phyloP scores from a whole-genome alignment of 306 rosid species.

The Cicer cuneatum region DNA sequence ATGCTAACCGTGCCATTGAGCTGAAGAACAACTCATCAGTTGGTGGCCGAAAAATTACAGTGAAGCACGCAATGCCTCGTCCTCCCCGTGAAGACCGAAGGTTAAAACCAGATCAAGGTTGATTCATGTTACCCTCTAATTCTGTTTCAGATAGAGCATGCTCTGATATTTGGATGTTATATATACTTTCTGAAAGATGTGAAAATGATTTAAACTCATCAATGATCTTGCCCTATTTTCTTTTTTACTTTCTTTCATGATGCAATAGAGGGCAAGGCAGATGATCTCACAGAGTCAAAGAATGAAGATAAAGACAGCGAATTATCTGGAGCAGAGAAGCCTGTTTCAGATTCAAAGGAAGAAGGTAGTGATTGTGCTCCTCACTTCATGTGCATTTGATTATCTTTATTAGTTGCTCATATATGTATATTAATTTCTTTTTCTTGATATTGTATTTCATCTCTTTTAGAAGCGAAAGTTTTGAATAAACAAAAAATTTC shows the following conservation, averaged over 20 bases:
- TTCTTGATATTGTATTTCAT: slow-evolving; percentile 40
- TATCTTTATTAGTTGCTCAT: slow-evolving; percentile 13
- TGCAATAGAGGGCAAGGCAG: slow-evolving; percentile 48
- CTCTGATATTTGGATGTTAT: slow-evolving; percentile 10
- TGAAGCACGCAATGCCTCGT: slow-evolving; percentile 88
- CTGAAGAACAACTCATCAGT: slow-evolving; percentile 70
- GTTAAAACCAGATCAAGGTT: slow-evolving; percentile 78
- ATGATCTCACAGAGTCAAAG: slow-evolving; percentile 47
- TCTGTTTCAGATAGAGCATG: slow-evolving; percentile 29
- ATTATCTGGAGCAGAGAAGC: slow-evolving; percentile 49
- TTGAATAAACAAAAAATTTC: slow-evolving; percentile 43
- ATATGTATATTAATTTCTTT: neutral
- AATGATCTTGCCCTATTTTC: slow-evolving; percentile 5
- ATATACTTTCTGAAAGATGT: slow-evolving; percentile 19
- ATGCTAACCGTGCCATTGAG: slow-evolving; percentile 85
- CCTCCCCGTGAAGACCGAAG: slow-evolving; percentile 72
- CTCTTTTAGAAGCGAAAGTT: slow-evolving; percentile 37
- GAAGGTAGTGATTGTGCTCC: slow-evolving; percentile 57
- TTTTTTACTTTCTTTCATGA: slow-evolving; percentile 34
- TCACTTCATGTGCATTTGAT: slow-evolving; percentile 20
- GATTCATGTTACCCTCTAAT: slow-evolving; percentile 38
- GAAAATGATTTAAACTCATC: slow-evolving; percentile 21
- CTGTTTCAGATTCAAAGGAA: slow-evolving; percentile 56
- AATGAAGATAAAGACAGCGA: slow-evolving; percentile 51
- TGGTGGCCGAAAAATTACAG: slow-evolving; percentile 80